Evolutionary conservation across 495 filamentous ascomycete species (phyloP), one percentile per base, ranked within the genome.

Genomic region (Lepraria neglecta): DNA sequence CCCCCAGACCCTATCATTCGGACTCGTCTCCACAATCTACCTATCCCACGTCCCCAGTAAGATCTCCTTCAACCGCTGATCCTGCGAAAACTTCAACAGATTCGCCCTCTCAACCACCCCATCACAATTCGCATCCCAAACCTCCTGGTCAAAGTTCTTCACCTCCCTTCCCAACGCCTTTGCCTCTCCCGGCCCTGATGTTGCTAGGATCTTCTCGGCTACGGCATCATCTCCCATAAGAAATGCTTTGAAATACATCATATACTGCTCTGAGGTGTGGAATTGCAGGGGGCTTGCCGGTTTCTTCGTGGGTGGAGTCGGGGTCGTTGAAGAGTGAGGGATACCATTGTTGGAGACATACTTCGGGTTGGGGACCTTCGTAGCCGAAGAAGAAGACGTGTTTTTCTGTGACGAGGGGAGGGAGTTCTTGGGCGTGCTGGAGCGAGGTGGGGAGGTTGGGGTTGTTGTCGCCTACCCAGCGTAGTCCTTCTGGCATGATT

Each of bases 1-100:
- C 6, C 86, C 86, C 86, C 85, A 88, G 57, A 87, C 76, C 40
- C 74, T 63, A 71, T 89, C 86, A 50, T 71, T 74, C 56, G 84
- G 82, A 59, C 75, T 76, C 55, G 83, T 83, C 73, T 86, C 85
- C 2, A 87, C 82, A 9, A 89, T 57, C 73, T 85, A 80, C 52
- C 77, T 68, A 14, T 78, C 75, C 6, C 80, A 82, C 0, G 86
- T 87, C 19, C 54, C 72, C 55, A 87, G 67, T 55, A 89, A 59
- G 59, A 71, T 64, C 60, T 68, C 69, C 58, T 68, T 74, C 56
- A 82, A 67, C n/a, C 65, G 65, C 15, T 75, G 62, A 31, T 69
- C 55, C 55, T 66, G 68, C 30, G 74, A 78, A 64, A 87, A 88
- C 72, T 87, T 87, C 62, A 72, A 73, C 57, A 71, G 75, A 59